These are phyloP conservation scores for Cystobasidium tubakii DNA, from an alignment of 768 basidiomycete species.

Conservation along the genomic window DNA sequence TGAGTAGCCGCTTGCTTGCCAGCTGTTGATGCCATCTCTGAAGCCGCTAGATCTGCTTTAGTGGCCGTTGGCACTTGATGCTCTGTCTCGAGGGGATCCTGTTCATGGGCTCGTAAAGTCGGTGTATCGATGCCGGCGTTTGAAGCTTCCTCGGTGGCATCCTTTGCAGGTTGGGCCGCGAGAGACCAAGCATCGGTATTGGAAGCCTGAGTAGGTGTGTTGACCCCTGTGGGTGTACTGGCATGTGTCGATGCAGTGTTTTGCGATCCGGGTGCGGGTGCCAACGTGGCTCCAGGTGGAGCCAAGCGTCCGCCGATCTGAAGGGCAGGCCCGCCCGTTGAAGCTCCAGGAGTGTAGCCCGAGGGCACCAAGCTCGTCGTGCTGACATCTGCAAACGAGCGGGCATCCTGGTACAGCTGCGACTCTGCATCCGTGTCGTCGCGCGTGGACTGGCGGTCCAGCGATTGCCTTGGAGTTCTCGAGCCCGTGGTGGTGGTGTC, in stretches of 20 bases:
- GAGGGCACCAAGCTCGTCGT: slow-evolving; percentile 5
- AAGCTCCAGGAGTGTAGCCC: neutral
- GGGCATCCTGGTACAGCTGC: slow-evolving; percentile 14
- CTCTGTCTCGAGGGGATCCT: slow-evolving; percentile 2
- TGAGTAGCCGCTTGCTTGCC: slow-evolving; percentile 2
- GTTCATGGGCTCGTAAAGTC: slow-evolving; percentile 14
- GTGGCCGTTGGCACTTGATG: neutral
- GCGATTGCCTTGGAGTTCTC: neutral
- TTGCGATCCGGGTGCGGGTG: neutral
- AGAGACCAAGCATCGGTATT: too few relatives aligned
- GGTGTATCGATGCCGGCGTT: slow-evolving; percentile 1
- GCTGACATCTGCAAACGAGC: slow-evolving; percentile 2
- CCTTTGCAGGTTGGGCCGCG: neutral
- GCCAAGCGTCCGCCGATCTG: slow-evolving; percentile 1
- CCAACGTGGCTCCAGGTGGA: neutral
- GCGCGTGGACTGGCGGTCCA: neutral
- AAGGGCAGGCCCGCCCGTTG: neutral
- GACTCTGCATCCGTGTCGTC: slow-evolving; percentile 29
- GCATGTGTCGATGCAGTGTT: neutral
- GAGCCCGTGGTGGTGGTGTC: slow-evolving; percentile 8
- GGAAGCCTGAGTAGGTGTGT: neutral
- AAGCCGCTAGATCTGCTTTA: slow-evolving; percentile 2
- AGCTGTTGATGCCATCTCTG: neutral
- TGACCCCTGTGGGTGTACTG: neutral
- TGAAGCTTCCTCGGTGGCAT: neutral